A percentile compares a stretch with the other conserved stretches of the same genome.
Evolutionary conservation across 2,329 filamentous ascomycete genomes (phyloP).

Genomic region (Arachnopeziza araneosa): DNA sequence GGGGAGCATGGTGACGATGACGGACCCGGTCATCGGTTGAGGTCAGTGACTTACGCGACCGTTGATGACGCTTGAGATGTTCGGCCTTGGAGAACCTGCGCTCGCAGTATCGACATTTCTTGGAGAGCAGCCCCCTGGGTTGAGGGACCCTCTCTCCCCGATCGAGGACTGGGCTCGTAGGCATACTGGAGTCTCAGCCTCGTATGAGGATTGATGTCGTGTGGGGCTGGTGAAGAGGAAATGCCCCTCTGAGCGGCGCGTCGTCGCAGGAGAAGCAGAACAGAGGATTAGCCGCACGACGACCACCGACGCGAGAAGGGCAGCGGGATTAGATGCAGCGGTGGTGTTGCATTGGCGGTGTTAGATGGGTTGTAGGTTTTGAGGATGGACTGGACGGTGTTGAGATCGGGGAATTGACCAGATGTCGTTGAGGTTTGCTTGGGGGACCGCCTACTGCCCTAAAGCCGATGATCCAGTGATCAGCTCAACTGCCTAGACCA

Average conservation of each 20-base stretch:
- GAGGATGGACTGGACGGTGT: background rate
- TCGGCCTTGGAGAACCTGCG: conserved; percentile 51
- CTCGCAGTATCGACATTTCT: conserved; percentile 43
- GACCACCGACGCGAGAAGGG: background rate
- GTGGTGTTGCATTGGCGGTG: background rate
- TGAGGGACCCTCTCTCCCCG: background rate
- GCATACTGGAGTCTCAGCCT: background rate
- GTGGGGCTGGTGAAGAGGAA: background rate
- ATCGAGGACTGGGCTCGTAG: background rate
- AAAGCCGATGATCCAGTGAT: background rate
- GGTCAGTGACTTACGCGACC: conserved; percentile 41
- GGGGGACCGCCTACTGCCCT: background rate
- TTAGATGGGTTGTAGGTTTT: background rate
- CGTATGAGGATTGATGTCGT: background rate
- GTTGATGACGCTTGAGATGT: conserved; percentile 49
- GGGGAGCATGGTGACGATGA: background rate
- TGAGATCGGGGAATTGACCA: background rate
- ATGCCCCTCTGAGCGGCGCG: background rate
- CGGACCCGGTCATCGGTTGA: too few relatives aligned
- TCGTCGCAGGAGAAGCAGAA: too few relatives aligned
- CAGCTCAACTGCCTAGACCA: background rate
- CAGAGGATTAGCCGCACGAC: background rate
- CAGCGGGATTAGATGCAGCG: background rate
- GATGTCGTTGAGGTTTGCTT: background rate
- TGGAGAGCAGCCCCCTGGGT: conserved; percentile 15